Base-by-base conservation (phyloP, 768 basidiomycete species). In the Mycena maculata region DNA sequence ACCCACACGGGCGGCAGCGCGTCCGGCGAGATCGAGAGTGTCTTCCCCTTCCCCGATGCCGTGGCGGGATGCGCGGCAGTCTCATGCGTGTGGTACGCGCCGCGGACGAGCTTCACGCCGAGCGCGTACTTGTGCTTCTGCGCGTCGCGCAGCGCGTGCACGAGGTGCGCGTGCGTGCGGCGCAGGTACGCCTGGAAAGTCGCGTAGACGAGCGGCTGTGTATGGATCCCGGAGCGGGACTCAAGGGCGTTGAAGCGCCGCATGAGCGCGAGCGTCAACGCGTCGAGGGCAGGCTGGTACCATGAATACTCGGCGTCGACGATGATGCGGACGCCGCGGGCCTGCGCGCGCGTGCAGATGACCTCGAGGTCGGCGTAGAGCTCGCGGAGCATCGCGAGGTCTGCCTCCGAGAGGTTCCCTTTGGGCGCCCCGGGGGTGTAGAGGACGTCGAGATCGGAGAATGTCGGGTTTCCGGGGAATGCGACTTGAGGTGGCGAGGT, bases 151-250 rank as follows among this genome's bases (percentile, higher is more conserved):
- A 96, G 79, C 39, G 88, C 86, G 22, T 87, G 87, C 0, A 78
- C 79, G 5, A 98, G 85, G 70, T 94, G 89, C n/a, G 79, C 75
- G 5, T 90, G 91, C 1, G 88, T 92, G 57, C 94, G 92, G 45
- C 87, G 87, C 25, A 98, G 86, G 78, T 97, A 98, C 0, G 94
- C 92, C 75, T 98, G 96, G 79, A 90, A 95, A 0, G 96, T 98
- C 2, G 87, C 90, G 76, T 96, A 96, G 1, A 95, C 79, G 5
- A 95, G 80, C 0, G 94, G 93, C 60, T 89, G 88, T 5, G 87
- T 78, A 20, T 68, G 58, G n/a, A n/a, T n/a, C n/a, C 36, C 62
- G 25, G 41, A 2, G 41, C 6, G 57, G 64, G 33, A 22, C 44
- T 67, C 49, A 27, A 75, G 70, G n/a, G 76, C 83, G 78, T 98